Evolutionary conservation across 2,329 filamentous ascomycete species (phyloP).

Genomic region (Fusarium albidum): DNA sequence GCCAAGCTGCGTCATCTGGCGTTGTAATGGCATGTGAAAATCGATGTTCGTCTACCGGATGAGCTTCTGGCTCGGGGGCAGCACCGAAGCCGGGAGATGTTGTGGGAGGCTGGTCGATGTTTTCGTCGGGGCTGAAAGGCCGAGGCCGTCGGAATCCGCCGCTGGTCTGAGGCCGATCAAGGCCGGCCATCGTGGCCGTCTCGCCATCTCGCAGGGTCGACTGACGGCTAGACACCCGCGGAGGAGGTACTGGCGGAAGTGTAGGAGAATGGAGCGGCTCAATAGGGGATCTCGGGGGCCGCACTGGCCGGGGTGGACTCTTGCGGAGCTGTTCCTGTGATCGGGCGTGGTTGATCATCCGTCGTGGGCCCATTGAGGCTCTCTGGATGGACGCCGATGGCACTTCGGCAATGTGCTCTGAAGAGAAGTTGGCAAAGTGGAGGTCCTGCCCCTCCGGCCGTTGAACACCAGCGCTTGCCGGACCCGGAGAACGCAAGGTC

Average conservation of each 20-base stretch:
- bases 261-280: slow-evolving; percentile 38
- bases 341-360: slow-evolving; percentile 52
- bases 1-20: slow-evolving; percentile 54
- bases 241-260: slow-evolving; percentile 56
- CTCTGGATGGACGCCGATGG: slow-evolving; percentile 28
- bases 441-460: slow-evolving; percentile 48
- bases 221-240: slow-evolving; percentile 63
- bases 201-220: slow-evolving; percentile 57
- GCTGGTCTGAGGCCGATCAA: slow-evolving; percentile 56
- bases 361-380: slow-evolving; percentile 42
- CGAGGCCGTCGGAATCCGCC: slow-evolving; percentile 55
- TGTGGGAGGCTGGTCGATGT: slow-evolving; percentile 29
- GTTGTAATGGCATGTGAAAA: slow-evolving; percentile 53
- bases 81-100: slow-evolving; percentile 20
- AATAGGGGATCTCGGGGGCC: slow-evolving; percentile 47
- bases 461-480: slow-evolving; percentile 33
- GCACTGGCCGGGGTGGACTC: slow-evolving; percentile 58
- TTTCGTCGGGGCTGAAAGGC: slow-evolving; percentile 47
- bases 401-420: slow-evolving; percentile 27
- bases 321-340: slow-evolving; percentile 60
- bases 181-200: slow-evolving; percentile 42
- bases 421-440: slow-evolving; percentile 58
- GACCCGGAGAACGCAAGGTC: slow-evolving; percentile 45
- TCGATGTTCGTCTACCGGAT: slow-evolving; percentile 26
- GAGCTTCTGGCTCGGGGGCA: slow-evolving; percentile 15